These are phyloP conservation scores for Chalciporus chontae DNA, from an alignment of 768 basidiomycete species.

Conservation along the genomic window DNA sequence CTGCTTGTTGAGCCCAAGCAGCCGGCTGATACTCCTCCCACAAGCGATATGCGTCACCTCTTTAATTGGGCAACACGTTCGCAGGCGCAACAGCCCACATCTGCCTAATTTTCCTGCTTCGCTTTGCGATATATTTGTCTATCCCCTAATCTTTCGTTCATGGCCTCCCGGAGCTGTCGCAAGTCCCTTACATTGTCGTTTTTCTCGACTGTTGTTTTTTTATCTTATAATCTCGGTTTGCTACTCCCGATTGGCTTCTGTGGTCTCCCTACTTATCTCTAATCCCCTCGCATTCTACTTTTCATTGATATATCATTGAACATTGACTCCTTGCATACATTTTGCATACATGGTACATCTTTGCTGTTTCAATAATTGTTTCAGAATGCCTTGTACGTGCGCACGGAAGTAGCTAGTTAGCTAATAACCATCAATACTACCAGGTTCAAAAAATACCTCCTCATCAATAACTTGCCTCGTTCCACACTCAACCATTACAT, in stretches of 20 bases:
- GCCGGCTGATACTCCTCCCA: conserved; percentile 62
- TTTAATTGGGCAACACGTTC: conserved; percentile 77
- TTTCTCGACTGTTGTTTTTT: conserved; percentile 22
- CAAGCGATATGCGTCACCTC: conserved; percentile 70
- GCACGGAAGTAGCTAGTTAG: conserved; percentile 24
- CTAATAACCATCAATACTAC: conserved; percentile 2
- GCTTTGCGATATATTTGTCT: conserved; percentile 19
- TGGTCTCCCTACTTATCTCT: conserved; percentile 21
- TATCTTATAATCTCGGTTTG: conserved; percentile 28
- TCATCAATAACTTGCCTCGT: background rate
- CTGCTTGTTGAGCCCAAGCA: conserved; percentile 82
- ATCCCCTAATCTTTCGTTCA: background rate
- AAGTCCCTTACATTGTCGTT: conserved; percentile 15
- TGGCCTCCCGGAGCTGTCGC: conserved; percentile 7
- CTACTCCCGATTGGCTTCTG: conserved; percentile 12
- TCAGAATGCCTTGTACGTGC: conserved; percentile 25
- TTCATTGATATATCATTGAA: conserved; percentile 24
- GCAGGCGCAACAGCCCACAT: conserved; percentile 36
- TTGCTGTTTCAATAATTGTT: conserved; percentile 26
- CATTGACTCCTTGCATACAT: conserved; percentile 24
- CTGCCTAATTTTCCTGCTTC: conserved; percentile 24
- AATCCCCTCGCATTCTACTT: conserved; percentile 22
- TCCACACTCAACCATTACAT: too few species aligned
- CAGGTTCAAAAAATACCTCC: too few species aligned
- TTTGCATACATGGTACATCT: conserved; percentile 14